Percentiles rank a stretch among this genome's conserved stretches.
Evolutionary conservation across 2,329 filamentous ascomycete genomes (phyloP).

Genomic region (Ambrosiella beaveri): DNA sequence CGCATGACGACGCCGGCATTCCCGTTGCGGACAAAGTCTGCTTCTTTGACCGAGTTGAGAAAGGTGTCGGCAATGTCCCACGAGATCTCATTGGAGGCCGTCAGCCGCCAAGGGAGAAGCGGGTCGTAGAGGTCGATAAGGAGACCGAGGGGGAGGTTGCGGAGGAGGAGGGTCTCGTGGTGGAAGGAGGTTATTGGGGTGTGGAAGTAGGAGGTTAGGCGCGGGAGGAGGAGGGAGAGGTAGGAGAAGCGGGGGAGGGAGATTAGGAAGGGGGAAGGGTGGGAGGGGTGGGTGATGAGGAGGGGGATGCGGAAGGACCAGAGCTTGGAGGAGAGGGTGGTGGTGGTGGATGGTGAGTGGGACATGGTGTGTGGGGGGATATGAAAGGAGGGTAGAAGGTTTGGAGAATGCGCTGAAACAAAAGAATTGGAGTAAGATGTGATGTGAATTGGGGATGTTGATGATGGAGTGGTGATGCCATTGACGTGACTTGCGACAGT

Average conservation of each 20-base stretch:
- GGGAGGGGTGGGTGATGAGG: conserved; percentile 33
- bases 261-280: conserved; percentile 33
- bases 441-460: background rate
- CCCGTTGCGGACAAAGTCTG: conserved; percentile 75
- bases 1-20: conserved; percentile 83
- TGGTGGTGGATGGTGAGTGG: background rate
- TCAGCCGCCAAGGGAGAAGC: conserved; percentile 35
- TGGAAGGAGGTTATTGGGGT: conserved; percentile 40
- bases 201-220: conserved; percentile 35
- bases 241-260: conserved; percentile 42
- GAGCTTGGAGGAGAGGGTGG: conserved; percentile 28
- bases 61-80: conserved; percentile 48
- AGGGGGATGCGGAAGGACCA: conserved; percentile 39
- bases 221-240: conserved; percentile 38
- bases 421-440: background rate
- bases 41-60: conserved; percentile 50
- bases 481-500: background rate
- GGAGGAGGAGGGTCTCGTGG: conserved; percentile 35
- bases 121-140: conserved; percentile 41
- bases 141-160: conserved; percentile 35
- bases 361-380: background rate
- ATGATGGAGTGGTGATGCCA: background rate
- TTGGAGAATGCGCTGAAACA: background rate
- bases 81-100: conserved; percentile 34
- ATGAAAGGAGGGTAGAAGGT: background rate